Evolutionary conservation across 345 rosid genomes (phyloP), one percentile per base, ranked within the genome.

Genomic region (Alliaria petiolata): DNA sequence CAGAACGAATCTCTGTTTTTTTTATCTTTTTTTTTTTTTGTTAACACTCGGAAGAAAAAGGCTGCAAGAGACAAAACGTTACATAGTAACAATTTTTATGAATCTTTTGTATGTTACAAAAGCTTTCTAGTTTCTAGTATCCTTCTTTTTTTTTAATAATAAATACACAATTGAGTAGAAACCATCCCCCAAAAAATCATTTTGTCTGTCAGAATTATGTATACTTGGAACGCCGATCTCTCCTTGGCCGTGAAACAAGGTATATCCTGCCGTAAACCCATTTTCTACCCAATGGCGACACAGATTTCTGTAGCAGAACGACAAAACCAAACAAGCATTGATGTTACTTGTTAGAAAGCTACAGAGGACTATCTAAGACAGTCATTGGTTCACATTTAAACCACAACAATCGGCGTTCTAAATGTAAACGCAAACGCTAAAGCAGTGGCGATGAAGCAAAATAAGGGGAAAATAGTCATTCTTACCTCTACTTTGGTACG

Each of bases 241-340:
- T 84, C 43, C 84, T 79, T 72, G 88, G 83, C 69, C 87, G 77
- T 7, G 95, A 86, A 42, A 91, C 89, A 14, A 89, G 98, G 80
- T 91, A 91, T 71, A 91, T 77, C 13, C 95, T 91, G 17, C 98
- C 98, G 56, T 89, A 79, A 19, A 91, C 93, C 98, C 97, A 93
- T 58, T 72, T 82, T 74, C 97, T 82, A 25, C 97, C 90, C 8
- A 82, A 67, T 46, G 8, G 79, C 0, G 95, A 87, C 20, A 36
- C 62, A 2, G 85, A 81, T 83, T 85, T 82, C 96, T 91, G 95
- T 78, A 74, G 44, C 67, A 78, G 3, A 12, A 20, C 28, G 33
- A 70, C 11, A 38, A 69, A 47, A 31, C 30, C 55, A 75, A 34
- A 19, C 59, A 30, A 1, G 30, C 39, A 63, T 40, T n/a, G n/a